phyloP scores from a whole-genome alignment of 2,329 filamentous ascomycete genomes.

The Gnomoniopsis smithogilvyi region DNA sequence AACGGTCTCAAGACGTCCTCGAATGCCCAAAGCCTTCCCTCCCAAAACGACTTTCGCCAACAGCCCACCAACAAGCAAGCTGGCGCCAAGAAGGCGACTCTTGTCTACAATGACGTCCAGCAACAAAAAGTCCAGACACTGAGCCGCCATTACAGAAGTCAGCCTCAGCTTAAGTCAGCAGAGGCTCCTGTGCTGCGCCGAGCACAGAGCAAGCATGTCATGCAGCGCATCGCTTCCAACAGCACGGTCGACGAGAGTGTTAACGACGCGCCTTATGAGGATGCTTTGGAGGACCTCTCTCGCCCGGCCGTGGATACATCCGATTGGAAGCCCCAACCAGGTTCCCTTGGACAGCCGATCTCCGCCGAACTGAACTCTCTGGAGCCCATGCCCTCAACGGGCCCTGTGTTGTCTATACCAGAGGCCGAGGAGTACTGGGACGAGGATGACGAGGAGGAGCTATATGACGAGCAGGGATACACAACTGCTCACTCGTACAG shows the following conservation, averaged over 20 bases:
- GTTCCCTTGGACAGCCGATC: conserved; percentile 3
- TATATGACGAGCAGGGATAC: conserved; percentile 66
- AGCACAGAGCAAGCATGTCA: conserved; percentile 41
- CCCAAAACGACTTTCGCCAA: conserved; percentile 1
- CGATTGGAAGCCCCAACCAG: neutral
- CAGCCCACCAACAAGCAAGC: conserved; percentile 8
- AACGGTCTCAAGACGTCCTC: conserved; percentile 15
- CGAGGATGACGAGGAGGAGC: conserved; percentile 69
- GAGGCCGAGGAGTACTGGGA: conserved; percentile 74
- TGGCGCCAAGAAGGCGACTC: conserved; percentile 24
- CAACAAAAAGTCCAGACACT: conserved; percentile 26
- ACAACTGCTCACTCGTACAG: conserved; percentile 73
- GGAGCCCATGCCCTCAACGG: conserved; percentile 16
- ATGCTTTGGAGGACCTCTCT: conserved; percentile 41
- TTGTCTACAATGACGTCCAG: conserved; percentile 26
- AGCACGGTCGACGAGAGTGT: conserved; percentile 31
- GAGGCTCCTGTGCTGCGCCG: conserved; percentile 38
- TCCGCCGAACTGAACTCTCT: conserved; percentile 4
- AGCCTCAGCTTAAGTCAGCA: conserved; percentile 44
- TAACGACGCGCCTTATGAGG: conserved; percentile 40
- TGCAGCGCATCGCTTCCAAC: conserved; percentile 18
- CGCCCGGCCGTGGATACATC: conserved; percentile 19
- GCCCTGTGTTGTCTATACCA: conserved; percentile 23
- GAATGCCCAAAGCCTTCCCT: conserved; percentile 2
- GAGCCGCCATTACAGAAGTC: conserved; percentile 49